phyloP scores from a whole-genome alignment of 78 protist genomes.

The Dictyostelium capitatum region DNA sequence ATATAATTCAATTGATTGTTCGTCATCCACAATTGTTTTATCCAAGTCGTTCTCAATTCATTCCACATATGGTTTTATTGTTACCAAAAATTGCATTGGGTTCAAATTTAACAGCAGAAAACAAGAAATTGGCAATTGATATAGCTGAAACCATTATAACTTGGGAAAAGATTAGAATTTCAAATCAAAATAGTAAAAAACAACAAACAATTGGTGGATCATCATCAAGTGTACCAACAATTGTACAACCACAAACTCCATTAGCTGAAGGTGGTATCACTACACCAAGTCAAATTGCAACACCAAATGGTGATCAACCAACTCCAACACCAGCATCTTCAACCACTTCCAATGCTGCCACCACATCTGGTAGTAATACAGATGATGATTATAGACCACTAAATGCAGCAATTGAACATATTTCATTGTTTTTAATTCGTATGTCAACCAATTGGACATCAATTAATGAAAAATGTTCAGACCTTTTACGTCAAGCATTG shows the following conservation, averaged over 20 bases:
- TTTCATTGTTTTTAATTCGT: constrained; percentile 44
- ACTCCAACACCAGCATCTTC: background rate
- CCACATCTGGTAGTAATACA: background rate
- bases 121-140: constrained; percentile 89
- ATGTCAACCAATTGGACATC: constrained; percentile 2
- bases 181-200: constrained; percentile 8
- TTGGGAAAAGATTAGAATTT: constrained; percentile 88
- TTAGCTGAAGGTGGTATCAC: constrained; percentile 28
- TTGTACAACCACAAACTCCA: constrained; percentile 43
- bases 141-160: constrained; percentile 89
- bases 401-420: constrained; percentile 31
- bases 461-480: constrained; percentile 30
- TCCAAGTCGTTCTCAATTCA: constrained; percentile 87
- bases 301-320: constrained; percentile 3
- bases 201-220: background rate
- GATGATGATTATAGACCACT: constrained; percentile 59
- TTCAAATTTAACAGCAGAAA: constrained; percentile 82
- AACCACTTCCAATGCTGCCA: background rate
- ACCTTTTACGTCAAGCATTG: constrained; percentile 48
- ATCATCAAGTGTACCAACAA: background rate
- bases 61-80: constrained; percentile 92
- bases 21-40: constrained; percentile 92
- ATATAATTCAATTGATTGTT: constrained; percentile 92
- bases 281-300: constrained; percentile 41
- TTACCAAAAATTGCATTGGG: constrained; percentile 88